Evolutionary conservation across 768 basidiomycete genomes (phyloP).

Genomic region (Cytidiella melzeri): DNA sequence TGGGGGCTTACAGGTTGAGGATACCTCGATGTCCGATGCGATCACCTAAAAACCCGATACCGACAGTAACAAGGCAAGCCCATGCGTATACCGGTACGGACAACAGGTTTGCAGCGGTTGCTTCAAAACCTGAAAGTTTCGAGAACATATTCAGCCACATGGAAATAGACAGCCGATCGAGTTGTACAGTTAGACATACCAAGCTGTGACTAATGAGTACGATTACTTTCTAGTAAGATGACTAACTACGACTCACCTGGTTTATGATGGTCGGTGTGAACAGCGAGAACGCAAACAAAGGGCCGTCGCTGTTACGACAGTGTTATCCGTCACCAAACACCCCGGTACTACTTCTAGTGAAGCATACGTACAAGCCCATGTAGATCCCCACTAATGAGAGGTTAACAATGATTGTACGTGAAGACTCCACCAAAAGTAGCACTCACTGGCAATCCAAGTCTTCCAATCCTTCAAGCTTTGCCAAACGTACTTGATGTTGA

Average conservation of each 20-base stretch:
- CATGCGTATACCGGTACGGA: conserved; percentile 75
- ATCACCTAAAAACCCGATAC: conserved; percentile 59
- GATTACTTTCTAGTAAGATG: conserved; percentile 20
- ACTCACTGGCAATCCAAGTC: conserved; percentile 63
- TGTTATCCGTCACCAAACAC: conserved; percentile 3
- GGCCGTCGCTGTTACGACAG: conserved; percentile 35
- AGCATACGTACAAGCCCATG: conserved; percentile 55
- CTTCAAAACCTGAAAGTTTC: conserved; percentile 40
- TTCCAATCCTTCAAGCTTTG: conserved; percentile 66
- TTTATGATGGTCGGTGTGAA: conserved; percentile 41
- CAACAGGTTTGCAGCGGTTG: conserved; percentile 65
- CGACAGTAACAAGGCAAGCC: conserved; percentile 61
- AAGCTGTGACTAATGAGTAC: too few relatives aligned
- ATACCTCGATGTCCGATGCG: conserved; percentile 47
- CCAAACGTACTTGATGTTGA: conserved; percentile 49
- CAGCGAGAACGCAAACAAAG: conserved; percentile 47
- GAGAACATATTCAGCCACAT: too few relatives aligned
- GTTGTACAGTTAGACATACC: too few relatives aligned
- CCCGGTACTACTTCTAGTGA: neutral
- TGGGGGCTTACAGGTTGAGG: conserved; percentile 51
- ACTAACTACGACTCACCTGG: conserved; percentile 34
- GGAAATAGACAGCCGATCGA: too few relatives aligned
- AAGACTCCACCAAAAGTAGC: too few relatives aligned
- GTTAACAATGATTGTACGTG: too few relatives aligned
- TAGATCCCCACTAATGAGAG: conserved; percentile 63